phyloP scores from a whole-genome alignment of 768 basidiomycete genomes.

The Panaeolus papilionaceus region DNA sequence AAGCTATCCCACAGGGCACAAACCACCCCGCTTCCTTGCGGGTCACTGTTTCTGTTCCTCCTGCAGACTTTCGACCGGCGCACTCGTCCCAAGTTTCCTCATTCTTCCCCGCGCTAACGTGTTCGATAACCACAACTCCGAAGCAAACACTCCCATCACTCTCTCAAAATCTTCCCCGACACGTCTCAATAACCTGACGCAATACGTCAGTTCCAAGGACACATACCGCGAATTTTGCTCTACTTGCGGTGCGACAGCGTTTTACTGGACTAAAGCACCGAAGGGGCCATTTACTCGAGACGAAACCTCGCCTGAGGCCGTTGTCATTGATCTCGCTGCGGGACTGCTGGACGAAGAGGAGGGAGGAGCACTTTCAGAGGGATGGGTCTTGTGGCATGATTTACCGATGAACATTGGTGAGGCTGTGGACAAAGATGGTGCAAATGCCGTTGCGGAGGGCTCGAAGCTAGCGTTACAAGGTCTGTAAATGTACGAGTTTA shows the following conservation, averaged over 20 bases:
- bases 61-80: conserved; percentile 30
- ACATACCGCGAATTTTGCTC: conserved; percentile 35
- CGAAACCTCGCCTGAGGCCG: neutral
- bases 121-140: conserved; percentile 16
- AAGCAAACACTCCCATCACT: conserved; percentile 15
- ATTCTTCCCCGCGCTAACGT: conserved; percentile 28
- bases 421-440: conserved; percentile 9
- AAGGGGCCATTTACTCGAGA: neutral
- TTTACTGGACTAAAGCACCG: conserved; percentile 30
- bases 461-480: neutral
- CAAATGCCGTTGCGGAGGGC: conserved; percentile 10
- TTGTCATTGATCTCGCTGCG: neutral
- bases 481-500: neutral
- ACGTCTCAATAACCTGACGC: conserved; percentile 30
- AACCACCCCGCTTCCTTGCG: conserved; percentile 22
- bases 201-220: conserved; percentile 32
- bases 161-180: conserved; percentile 21
- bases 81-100: conserved; percentile 27
- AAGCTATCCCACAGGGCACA: conserved; percentile 1
- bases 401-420: neutral
- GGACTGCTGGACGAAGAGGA: conserved; percentile 10
- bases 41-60: conserved; percentile 30
- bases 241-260: conserved; percentile 38
- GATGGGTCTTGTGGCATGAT: conserved; percentile 12
- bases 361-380: conserved; percentile 6